Percentiles rank a stretch among this genome's conserved stretches.
Conservation (phyloP, 768 basidiomycete genomes). For the Cystobasidium tubakii region DNA sequence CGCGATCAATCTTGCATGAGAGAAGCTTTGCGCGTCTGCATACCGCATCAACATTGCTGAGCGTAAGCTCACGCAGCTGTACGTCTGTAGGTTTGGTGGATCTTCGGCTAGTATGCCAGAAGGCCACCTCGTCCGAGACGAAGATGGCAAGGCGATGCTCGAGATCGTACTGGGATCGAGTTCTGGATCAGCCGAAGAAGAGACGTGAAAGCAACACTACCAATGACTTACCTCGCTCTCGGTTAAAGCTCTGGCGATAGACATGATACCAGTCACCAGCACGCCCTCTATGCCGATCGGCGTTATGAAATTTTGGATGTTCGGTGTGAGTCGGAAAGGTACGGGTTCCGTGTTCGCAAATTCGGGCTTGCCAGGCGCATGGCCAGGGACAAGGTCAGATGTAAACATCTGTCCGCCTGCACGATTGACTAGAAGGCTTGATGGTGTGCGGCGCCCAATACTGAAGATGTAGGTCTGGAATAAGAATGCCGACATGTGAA, state of each 20-base stretch:
- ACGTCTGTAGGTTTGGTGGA: constrained; percentile 56
- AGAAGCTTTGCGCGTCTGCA: constrained; percentile 74
- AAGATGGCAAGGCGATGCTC: constrained; percentile 88
- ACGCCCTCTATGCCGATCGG: constrained; percentile 84
- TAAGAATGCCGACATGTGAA: constrained; percentile 76
- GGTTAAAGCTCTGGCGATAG: constrained; percentile 81
- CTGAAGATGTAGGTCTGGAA: constrained; percentile 88
- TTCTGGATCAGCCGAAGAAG: not conserved
- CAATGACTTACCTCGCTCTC: constrained; percentile 69
- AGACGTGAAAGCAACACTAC: constrained; percentile 18
- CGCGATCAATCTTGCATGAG: constrained; percentile 79
- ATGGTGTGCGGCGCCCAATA: constrained; percentile 73
- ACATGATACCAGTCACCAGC: constrained; percentile 76
- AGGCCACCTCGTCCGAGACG: constrained; percentile 82
- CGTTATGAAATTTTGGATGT: constrained; percentile 87
- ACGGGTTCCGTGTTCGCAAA: constrained; percentile 78
- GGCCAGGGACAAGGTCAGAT: constrained; percentile 74
- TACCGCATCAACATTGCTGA: constrained; percentile 62
- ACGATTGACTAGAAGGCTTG: constrained; percentile 81
- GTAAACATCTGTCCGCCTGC: constrained; percentile 82
- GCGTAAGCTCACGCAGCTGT: constrained; percentile 51
- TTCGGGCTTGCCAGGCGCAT: constrained; percentile 54
- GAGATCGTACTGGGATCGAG: constrained; percentile 65
- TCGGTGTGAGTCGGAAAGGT: constrained; percentile 95
- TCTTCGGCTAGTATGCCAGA: constrained; percentile 62